Conservation (phyloP, 2,329 filamentous ascomycete species). For the Exophiala xenobiotica region DNA sequence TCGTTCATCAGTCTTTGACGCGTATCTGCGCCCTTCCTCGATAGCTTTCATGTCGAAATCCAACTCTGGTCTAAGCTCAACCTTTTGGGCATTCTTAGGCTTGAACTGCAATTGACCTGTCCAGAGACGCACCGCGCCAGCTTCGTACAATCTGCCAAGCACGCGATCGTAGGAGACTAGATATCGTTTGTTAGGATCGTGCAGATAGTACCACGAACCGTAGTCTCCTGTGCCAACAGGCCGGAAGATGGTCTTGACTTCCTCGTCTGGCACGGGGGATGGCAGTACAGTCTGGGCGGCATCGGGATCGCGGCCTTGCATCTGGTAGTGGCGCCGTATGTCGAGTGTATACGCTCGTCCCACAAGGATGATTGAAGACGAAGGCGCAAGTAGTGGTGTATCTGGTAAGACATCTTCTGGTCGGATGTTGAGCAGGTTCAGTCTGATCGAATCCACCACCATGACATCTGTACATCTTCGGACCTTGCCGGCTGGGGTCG, state of each 20-base stretch:
- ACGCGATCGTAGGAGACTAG: slow-evolving; percentile 53
- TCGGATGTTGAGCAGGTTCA: slow-evolving; percentile 51
- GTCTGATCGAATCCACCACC: slow-evolving; percentile 53
- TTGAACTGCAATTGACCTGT: slow-evolving; percentile 28
- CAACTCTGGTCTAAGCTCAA: slow-evolving; percentile 36
- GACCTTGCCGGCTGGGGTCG: slow-evolving; percentile 14
- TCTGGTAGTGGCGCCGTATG: slow-evolving; percentile 26
- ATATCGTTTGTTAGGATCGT: slow-evolving; percentile 42
- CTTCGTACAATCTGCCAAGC: slow-evolving; percentile 56
- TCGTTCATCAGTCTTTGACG: slow-evolving; percentile 48
- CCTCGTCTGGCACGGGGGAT: slow-evolving; percentile 33
- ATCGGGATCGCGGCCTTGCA: slow-evolving; percentile 6
- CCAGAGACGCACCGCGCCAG: slow-evolving; percentile 43
- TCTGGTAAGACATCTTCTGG: slow-evolving; percentile 48
- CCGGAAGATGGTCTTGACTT: slow-evolving; percentile 39
- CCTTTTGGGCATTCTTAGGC: slow-evolving; percentile 34
- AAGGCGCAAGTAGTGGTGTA: slow-evolving; percentile 47
- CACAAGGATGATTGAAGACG: slow-evolving; percentile 48
- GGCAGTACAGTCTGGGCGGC: slow-evolving; percentile 4
- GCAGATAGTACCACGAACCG: slow-evolving; percentile 53
- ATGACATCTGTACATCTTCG: slow-evolving; percentile 51
- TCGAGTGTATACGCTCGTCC: slow-evolving; percentile 50
- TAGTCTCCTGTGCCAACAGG: slow-evolving; percentile 47
- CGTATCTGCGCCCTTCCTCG: slow-evolving; percentile 48
- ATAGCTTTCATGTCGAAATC: slow-evolving; percentile 49